Percentiles rank a stretch among this genome's conserved stretches.
Conservation (phyloP, 257 asterid species). For the Sherardia arvensis region DNA sequence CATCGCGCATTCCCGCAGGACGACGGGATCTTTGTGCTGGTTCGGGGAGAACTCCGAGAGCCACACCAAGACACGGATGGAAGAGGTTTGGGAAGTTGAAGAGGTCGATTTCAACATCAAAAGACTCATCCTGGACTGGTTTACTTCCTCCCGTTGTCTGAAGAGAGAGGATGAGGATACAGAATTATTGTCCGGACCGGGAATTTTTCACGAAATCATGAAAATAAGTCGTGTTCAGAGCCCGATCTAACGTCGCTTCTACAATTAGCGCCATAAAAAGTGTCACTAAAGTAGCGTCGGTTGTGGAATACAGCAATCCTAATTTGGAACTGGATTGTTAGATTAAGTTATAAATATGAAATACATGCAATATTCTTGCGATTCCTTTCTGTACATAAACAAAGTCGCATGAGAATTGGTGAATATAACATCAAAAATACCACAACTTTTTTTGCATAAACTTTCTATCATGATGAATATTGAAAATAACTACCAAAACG, state of each 20-base stretch:
- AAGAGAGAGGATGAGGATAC: conserved; percentile 58
- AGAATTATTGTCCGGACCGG: conserved; percentile 13
- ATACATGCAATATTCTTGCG: conserved; percentile 10
- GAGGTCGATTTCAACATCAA: conserved; percentile 78
- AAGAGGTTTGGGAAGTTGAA: conserved; percentile 72
- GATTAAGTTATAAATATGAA: conserved; percentile 11
- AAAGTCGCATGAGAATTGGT: not conserved
- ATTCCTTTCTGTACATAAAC: conserved; percentile 28
- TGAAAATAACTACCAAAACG: too few relatives aligned
- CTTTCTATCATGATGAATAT: too few relatives aligned
- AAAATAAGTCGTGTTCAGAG: conserved; percentile 19
- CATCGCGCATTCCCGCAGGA: conserved; percentile 65
- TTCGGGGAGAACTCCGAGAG: conserved; percentile 48
- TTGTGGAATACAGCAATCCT: conserved; percentile 42
- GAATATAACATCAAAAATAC: too few relatives aligned
- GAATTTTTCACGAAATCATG: conserved; percentile 11
- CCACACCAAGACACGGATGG: conserved; percentile 68
- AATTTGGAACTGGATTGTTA: conserved; percentile 23
- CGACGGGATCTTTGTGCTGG: conserved; percentile 49
- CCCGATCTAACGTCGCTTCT: conserved; percentile 20
- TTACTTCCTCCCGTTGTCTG: conserved; percentile 76
- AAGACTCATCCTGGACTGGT: conserved; percentile 52
- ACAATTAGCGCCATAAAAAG: conserved; percentile 29
- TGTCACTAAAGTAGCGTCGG: conserved; percentile 40
- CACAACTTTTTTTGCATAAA: too few relatives aligned